These are phyloP conservation scores for Rhynchosporium agropyri DNA, from an alignment of 2,329 filamentous ascomycete genomes.

Conservation along the genomic window DNA sequence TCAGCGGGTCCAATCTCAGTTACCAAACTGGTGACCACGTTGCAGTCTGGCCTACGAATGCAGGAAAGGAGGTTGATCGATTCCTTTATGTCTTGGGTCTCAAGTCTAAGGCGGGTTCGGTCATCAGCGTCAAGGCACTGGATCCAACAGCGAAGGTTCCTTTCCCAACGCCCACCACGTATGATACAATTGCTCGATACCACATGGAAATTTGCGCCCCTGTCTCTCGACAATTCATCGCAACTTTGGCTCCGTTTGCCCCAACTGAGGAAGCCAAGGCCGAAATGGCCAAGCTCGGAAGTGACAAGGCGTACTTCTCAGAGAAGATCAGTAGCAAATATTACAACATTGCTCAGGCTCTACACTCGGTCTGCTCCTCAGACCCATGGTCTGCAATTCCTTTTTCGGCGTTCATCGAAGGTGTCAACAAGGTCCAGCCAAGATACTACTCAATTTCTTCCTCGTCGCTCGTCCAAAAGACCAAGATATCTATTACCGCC, in stretches of 20 bases:
- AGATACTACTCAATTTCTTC: constrained; percentile 99
- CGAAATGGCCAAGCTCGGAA: constrained; percentile 85
- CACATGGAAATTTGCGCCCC: constrained; percentile 96
- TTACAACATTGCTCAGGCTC: constrained; percentile 86
- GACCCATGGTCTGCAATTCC: constrained; percentile 82
- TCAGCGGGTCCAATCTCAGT: constrained; percentile 83
- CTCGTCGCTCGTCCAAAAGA: constrained; percentile 88
- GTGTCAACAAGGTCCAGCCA: constrained; percentile 90
- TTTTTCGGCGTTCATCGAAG: constrained; percentile 94
- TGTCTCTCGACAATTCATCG: constrained; percentile 93
- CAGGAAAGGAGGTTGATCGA: constrained; percentile 87
- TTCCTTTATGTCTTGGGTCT: constrained; percentile 82
- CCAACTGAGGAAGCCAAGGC: constrained; percentile 82
- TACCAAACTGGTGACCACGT: constrained; percentile 99
- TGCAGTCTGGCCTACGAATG: constrained; percentile 95
- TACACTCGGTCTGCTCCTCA: constrained; percentile 72
- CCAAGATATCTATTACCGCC: constrained; percentile 93
- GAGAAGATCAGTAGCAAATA: constrained; percentile 78
- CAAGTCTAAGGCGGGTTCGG: constrained; percentile 73
- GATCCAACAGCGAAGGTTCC: constrained; percentile 97
- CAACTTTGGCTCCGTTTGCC: constrained; percentile 84
- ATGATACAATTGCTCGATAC: constrained; percentile 89
- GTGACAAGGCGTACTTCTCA: constrained; percentile 94
- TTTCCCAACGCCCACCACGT: constrained; percentile 95
- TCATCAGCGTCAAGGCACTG: constrained; percentile 86